Percentiles rank a stretch among this genome's conserved stretches.
Evolutionary conservation across 495 filamentous ascomycete species (phyloP).

Genomic region (Penicillium ucsense): DNA sequence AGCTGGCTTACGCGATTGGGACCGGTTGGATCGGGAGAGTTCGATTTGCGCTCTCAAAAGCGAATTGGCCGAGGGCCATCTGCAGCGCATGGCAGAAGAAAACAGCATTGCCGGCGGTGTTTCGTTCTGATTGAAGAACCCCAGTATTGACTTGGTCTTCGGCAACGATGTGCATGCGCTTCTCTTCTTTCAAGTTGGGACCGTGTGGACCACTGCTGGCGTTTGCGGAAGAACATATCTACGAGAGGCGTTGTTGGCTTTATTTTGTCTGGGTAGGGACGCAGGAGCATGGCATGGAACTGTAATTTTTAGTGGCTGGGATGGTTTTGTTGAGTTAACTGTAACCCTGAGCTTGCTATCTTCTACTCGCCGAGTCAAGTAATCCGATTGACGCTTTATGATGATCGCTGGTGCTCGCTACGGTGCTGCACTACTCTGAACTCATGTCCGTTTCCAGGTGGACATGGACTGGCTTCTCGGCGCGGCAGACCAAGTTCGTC

Average conservation of each 20-base stretch:
- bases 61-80: conserved; percentile 51
- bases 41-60: conserved; percentile 48
- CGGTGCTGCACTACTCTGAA: too few relatives aligned
- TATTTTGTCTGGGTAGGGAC: too few relatives aligned
- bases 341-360: too few relatives aligned
- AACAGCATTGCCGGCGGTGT: conserved; percentile 31
- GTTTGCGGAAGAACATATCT: too few relatives aligned
- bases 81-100: conserved; percentile 49
- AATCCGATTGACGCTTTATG: background rate
- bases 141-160: too few relatives aligned
- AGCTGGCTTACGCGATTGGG: conserved; percentile 48
- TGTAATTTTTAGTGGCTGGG: background rate
- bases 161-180: background rate
- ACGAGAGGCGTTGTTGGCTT: too few relatives aligned
- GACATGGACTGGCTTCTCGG: too few relatives aligned
- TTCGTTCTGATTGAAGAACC: conserved; percentile 24
- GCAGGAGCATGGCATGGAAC: background rate
- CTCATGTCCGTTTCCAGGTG: too few relatives aligned
- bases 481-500: too few relatives aligned
- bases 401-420: background rate
- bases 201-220: too few relatives aligned
- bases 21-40: conserved; percentile 47
- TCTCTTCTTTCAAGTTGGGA: background rate
- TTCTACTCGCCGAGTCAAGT: too few relatives aligned
- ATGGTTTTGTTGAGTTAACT: background rate